A percentile compares a stretch with the other conserved stretches of the same genome.
Evolutionary conservation across 306 rosid genomes (phyloP).

Genomic region (Ceratonia siliqua): DNA sequence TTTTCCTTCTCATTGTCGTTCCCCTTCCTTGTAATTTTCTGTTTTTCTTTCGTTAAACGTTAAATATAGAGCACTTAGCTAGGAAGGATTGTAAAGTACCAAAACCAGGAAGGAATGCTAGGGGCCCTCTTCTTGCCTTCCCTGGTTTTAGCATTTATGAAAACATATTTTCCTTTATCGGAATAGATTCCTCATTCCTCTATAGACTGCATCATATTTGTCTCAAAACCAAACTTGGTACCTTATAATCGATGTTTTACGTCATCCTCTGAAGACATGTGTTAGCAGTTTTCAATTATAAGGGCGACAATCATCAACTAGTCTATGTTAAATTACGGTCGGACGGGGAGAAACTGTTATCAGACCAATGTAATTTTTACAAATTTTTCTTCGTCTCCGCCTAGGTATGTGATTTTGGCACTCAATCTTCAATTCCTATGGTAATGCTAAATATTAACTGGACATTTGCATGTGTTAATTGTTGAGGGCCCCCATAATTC

Average conservation of each 20-base stretch:
- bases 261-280: slow-evolving; percentile 8
- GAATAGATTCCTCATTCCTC: slow-evolving; percentile 6
- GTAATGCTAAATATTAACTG: not conserved
- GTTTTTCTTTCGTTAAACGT: slow-evolving; percentile 9
- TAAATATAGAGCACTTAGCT: not conserved
- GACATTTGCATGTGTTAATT: not conserved
- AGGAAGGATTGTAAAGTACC: not conserved
- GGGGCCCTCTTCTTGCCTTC: not conserved
- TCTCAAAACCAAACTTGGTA: slow-evolving; percentile 15
- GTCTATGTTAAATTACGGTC: not conserved
- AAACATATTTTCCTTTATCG: not conserved
- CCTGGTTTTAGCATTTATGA: slow-evolving; percentile 15
- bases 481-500: not conserved
- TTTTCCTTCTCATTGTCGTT: not conserved
- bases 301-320: not conserved
- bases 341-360: not conserved
- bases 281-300: not conserved
- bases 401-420: not conserved
- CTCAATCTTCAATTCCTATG: not conserved
- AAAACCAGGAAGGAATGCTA: slow-evolving; percentile 1
- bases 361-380: not conserved
- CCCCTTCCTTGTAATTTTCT: slow-evolving; percentile 2
- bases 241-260: slow-evolving; percentile 9
- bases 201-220: not conserved
- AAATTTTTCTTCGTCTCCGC: not conserved